Evolutionary conservation across 108 stramenopile genomes (phyloP).

Genomic region (Cyclotella sp.): DNA sequence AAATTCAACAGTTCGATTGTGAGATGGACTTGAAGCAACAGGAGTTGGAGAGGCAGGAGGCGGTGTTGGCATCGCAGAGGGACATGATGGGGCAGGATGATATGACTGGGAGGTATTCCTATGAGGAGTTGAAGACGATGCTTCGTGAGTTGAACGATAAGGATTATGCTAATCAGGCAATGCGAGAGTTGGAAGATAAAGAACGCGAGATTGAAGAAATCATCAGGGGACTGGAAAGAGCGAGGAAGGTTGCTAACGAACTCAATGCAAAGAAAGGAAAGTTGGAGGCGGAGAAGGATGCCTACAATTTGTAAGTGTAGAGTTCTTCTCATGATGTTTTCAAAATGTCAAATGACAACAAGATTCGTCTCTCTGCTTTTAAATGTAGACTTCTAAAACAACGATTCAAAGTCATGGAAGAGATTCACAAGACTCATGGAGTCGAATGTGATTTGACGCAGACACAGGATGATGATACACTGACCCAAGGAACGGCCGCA

Average conservation of each 20-base stretch:
- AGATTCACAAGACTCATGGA: conserved; percentile 56
- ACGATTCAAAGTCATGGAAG: conserved; percentile 77
- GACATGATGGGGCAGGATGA: conserved; percentile 70
- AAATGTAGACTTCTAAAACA: conserved; percentile 33
- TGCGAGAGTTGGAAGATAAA: conserved; percentile 27
- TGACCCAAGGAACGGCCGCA: conserved; percentile 53
- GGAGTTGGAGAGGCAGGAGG: conserved; percentile 40
- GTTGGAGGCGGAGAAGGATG: conserved; percentile 64
- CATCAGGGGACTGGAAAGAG: conserved; percentile 41
- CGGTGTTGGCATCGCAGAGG: conserved; percentile 51
- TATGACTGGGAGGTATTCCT: conserved; percentile 56
- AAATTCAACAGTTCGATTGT: conserved; percentile 51
- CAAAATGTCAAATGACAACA: not conserved
- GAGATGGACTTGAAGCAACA: conserved; percentile 42
- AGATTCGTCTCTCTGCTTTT: not conserved
- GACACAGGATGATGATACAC: conserved; percentile 61
- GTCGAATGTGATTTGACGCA: conserved; percentile 56
- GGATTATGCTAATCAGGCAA: conserved; percentile 46
- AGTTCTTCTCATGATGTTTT: not conserved
- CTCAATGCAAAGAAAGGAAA: conserved; percentile 59
- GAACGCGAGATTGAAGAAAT: conserved; percentile 47
- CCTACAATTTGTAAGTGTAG: conserved; percentile 39
- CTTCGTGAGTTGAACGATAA: conserved; percentile 63
- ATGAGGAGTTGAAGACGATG: conserved; percentile 65
- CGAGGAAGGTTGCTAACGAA: conserved; percentile 47